Percentiles rank a stretch among this genome's conserved stretches.
phyloP scores from a whole-genome alignment of 2,329 filamentous ascomycete species.

The Apiospora arundinis region DNA sequence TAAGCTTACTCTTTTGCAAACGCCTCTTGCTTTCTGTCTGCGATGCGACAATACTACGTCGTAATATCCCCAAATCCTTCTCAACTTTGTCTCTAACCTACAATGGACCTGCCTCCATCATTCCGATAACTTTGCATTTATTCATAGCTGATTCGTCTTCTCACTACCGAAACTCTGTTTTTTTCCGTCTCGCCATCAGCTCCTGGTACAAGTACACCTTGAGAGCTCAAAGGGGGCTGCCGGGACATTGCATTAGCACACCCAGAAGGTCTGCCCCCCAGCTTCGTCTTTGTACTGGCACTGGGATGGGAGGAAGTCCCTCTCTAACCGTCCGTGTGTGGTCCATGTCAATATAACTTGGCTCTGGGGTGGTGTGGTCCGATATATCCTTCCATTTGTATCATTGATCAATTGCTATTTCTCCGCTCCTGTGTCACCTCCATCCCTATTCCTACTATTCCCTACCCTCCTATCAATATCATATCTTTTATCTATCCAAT shows the following conservation, averaged over 20 bases:
- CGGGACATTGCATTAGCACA: background rate
- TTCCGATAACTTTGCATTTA: slow-evolving; percentile 17
- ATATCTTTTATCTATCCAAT: background rate
- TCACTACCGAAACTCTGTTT: slow-evolving; percentile 11
- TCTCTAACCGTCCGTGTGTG: slow-evolving; percentile 1
- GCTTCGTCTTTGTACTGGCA: slow-evolving; percentile 4
- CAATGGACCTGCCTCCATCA: background rate
- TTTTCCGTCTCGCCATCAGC: background rate
- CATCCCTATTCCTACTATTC: background rate
- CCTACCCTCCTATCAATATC: background rate
- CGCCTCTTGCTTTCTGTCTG: background rate
- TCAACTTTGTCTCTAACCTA: slow-evolving; percentile 8
- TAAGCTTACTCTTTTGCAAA: background rate
- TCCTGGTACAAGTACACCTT: background rate
- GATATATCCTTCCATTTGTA: slow-evolving; percentile 15
- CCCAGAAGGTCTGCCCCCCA: background rate
- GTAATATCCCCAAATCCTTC: slow-evolving; percentile 3
- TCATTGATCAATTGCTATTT: slow-evolving; percentile 20
- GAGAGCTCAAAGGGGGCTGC: background rate
- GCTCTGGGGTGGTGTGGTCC: slow-evolving; percentile 16
- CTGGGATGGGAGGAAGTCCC: background rate
- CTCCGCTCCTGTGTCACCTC: slow-evolving; percentile 19
- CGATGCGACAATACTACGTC: background rate
- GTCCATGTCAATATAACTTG: slow-evolving; percentile 7
- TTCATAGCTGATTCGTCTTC: slow-evolving; percentile 16